phyloP scores from a whole-genome alignment of 495 filamentous ascomycete species.

The Neurospora sp. region DNA sequence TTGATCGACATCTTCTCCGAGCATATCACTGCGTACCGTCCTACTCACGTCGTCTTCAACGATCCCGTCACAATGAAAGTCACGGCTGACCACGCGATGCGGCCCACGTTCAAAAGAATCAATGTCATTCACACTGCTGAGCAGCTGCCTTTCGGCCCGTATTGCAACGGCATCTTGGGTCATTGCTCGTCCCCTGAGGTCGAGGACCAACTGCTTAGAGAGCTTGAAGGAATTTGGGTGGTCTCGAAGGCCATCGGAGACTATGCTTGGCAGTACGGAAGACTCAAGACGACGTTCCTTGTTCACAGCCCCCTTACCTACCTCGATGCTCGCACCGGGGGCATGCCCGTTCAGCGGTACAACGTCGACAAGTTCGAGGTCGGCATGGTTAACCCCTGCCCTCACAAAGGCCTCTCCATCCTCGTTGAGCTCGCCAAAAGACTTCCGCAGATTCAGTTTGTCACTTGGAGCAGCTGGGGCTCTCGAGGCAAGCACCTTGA shows the following conservation, averaged over 20 bases:
- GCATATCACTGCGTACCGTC: slow-evolving; percentile 11
- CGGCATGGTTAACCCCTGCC: slow-evolving; percentile 26
- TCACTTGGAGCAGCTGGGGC: slow-evolving; percentile 25
- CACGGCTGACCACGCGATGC: slow-evolving; percentile 4
- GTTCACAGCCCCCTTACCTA: slow-evolving; percentile 18
- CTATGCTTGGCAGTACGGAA: slow-evolving; percentile 17
- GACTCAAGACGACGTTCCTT: slow-evolving; percentile 16
- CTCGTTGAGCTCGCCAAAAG: slow-evolving; percentile 15
- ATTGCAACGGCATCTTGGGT: slow-evolving; percentile 12
- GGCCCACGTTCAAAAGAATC: slow-evolving; percentile 13
- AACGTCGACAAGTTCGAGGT: slow-evolving; percentile 21
- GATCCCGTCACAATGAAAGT: slow-evolving; percentile 23
- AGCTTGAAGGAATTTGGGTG: slow-evolving; percentile 21
- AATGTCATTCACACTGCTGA: slow-evolving; percentile 24
- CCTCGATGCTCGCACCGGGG: slow-evolving; percentile 9
- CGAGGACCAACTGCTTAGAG: slow-evolving; percentile 15
- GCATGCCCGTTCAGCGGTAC: slow-evolving; percentile 13
- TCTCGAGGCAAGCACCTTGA: slow-evolving; percentile 6
- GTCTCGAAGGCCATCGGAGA: slow-evolving; percentile 18
- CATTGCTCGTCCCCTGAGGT: slow-evolving; percentile 16
- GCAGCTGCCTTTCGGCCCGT: slow-evolving; percentile 24
- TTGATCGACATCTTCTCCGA: slow-evolving; percentile 9
- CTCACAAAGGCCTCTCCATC: slow-evolving; percentile 20
- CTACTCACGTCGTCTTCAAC: slow-evolving; percentile 25
- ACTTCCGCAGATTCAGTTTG: slow-evolving; percentile 20